Base-by-base conservation (phyloP, 2,329 filamentous ascomycete species). In the Alternaria incomplexa region DNA sequence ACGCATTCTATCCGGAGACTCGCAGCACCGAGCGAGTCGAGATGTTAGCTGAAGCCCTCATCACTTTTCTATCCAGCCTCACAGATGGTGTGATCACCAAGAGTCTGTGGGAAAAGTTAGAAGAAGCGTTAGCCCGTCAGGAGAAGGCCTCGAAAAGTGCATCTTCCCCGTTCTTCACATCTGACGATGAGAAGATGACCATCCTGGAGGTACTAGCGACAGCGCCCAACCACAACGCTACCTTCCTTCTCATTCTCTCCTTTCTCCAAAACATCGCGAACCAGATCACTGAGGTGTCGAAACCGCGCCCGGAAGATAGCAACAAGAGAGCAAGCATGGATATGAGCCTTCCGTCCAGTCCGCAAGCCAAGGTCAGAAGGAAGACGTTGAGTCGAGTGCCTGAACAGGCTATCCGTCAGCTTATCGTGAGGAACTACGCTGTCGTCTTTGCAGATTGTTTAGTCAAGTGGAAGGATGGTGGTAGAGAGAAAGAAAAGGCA, bases 211-310 rank as follows among this genome's bases (percentile, higher is more conserved):
- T 90, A 3, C 85, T 97, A 3, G 83, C 86, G 2, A 86, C 88
- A 0, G 91, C 74, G 1, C 76, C 93, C 0, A 90, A 90, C 53
- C 91, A 97, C 80, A 96, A 93, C 75, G 94, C 97, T 58, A 91
- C 91, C 0, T 97, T 97, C 73, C 91, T 97, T 3, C 93, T 97
- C 67, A 82, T 97, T 15, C 93, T 91, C 0, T 89, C 92, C 9
- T 94, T 93, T 80, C 84, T 97, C 11, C 84, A 85, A 22, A 84
- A 85, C 11, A 84, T 91, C 40, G 81, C 85, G 26, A 82, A 83
- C 32, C 88, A 90, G 71, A 79, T 89, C 7, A 74, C 83, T 58
- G 68, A 68, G 32, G 65, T 72, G 26, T 69, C 68, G 6, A 69
- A 68, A 58, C 69, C 72, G 0, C 62, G 70, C 7, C 60, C 69